Evolutionary conservation across 306 rosid genomes (phyloP), one percentile per base, ranked within the genome.

Genomic region (Macrotyloma uniflorum): DNA sequence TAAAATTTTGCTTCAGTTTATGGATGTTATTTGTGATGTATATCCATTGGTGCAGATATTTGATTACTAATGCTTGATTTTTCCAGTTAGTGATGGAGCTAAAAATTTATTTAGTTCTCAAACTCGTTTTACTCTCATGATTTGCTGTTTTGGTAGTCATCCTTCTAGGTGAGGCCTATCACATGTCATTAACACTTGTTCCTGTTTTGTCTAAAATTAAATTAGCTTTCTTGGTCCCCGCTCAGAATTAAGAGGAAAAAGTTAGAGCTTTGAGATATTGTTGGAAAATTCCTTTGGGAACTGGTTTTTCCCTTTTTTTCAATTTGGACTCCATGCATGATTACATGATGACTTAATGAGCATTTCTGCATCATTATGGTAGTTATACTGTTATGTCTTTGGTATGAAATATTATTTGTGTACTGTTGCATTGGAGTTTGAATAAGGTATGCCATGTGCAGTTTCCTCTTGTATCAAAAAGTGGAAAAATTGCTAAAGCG

Each of bases 391-490:
- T 63, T 69, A 45, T 64, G 53, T 11, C 36, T 77, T 76, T 75
- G 75, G 45, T 77, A 19, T 79, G 65, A 51, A 74, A 84, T 47
- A 69, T 28, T 54, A 55, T 46, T 33, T 50, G 63, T 74, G 35
- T 74, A 28, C 16, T 83, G 20, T 75, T 83, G 49, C 33, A 13
- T 35, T 80, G 74, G 68, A 80, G 69, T 76, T 54, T 68, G 58
- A 78, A 43, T 81, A 61, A 69, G 80, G 79, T 76, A 40, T 76
- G 35, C 30, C 18, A 36, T 75, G 80, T 92, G 86, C 98, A 95
- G 97, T 95, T 95, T 86, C 97, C 98, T 82, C 94, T 95, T 79
- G 70, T 92, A 70, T 86, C 95, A 35, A 95, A 86, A 85, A 90
- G 93, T 79, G 96, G 98, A 58, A 95, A 89, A 88, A 83, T 92